phyloP scores from a whole-genome alignment of 352 stramenopile genomes.

The Phytopythium montanum region DNA sequence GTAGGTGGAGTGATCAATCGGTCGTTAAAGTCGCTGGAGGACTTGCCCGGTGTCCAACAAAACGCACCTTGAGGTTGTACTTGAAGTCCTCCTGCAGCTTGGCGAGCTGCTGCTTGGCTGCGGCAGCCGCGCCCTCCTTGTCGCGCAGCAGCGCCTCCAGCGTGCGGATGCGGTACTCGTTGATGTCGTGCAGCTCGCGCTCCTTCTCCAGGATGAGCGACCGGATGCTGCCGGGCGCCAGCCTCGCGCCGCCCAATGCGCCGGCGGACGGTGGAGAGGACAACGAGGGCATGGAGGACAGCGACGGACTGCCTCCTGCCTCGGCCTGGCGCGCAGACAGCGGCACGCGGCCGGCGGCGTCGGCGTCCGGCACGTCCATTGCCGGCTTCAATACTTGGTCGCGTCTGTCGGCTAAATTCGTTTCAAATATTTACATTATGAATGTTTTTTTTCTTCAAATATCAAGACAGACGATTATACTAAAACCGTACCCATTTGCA shows the following conservation, averaged over 20 bases:
- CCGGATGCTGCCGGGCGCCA: constrained; percentile 68
- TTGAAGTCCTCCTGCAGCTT: constrained; percentile 93
- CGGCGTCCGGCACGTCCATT: neutral
- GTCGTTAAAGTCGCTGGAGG: neutral
- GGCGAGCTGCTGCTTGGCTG: constrained; percentile 70
- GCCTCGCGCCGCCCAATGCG: constrained; percentile 5
- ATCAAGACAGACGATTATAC: too few species aligned
- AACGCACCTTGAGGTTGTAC: constrained; percentile 84
- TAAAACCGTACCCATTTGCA: too few species aligned
- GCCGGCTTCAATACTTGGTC: too few species aligned
- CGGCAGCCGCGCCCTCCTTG: constrained; percentile 44
- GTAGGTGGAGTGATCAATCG: constrained; percentile 1
- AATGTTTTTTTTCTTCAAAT: too few species aligned
- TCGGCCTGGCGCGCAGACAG: neutral
- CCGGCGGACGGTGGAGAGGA: constrained; percentile 4
- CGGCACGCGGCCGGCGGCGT: neutral
- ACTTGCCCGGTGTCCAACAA: too few species aligned
- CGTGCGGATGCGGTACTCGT: constrained; percentile 87
- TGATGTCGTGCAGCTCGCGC: constrained; percentile 91
- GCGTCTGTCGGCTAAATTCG: neutral
- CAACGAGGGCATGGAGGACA: neutral
- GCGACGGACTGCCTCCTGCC: neutral
- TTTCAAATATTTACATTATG: too few species aligned
- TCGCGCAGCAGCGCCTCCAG: constrained; percentile 75
- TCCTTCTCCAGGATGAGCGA: constrained; percentile 90